Percentiles rank a stretch among this genome's conserved stretches.
These are phyloP conservation scores for Oxytropis ochrocephala DNA, from an alignment of 306 rosid species.

Conservation along the genomic window DNA sequence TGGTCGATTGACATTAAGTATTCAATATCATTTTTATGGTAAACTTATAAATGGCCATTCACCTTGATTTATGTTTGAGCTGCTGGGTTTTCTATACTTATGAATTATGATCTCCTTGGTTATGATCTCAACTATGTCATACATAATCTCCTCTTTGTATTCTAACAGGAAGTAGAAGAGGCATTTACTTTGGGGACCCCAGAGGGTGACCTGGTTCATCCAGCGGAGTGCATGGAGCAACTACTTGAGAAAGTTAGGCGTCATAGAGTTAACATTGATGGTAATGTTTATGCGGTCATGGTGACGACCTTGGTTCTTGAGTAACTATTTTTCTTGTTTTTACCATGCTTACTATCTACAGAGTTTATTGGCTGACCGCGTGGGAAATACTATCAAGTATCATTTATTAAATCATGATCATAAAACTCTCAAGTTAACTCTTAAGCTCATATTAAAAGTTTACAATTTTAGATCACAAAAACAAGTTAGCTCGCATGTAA, in stretches of 20 bases:
- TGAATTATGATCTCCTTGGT: no score
- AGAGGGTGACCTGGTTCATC: slow-evolving; percentile 92
- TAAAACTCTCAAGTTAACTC: no score
- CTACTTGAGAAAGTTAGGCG: slow-evolving; percentile 78
- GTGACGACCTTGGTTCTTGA: slow-evolving; percentile 94
- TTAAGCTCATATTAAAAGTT: no score
- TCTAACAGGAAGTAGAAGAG: slow-evolving; percentile 74
- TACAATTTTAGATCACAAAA: no score
- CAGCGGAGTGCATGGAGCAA: slow-evolving; percentile 97
- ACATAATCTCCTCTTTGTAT: no score
- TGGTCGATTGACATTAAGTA: background rate
- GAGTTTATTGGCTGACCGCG: background rate
- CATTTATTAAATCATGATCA: no score
- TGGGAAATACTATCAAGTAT: no score
- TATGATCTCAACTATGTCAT: no score
- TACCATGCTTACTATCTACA: background rate
- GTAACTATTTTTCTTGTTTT: slow-evolving; percentile 31
- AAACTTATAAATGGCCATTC: background rate
- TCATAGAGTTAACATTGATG: no score
- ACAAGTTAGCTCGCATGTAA: no score
- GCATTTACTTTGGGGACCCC: slow-evolving; percentile 86
- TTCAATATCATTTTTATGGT: background rate
- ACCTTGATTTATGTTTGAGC: background rate
- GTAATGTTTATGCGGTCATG: slow-evolving; percentile 95
- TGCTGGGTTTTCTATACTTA: slow-evolving; percentile 1